phyloP scores from a whole-genome alignment of 139 green algal genomes.

The Chlorella ohadii region DNA sequence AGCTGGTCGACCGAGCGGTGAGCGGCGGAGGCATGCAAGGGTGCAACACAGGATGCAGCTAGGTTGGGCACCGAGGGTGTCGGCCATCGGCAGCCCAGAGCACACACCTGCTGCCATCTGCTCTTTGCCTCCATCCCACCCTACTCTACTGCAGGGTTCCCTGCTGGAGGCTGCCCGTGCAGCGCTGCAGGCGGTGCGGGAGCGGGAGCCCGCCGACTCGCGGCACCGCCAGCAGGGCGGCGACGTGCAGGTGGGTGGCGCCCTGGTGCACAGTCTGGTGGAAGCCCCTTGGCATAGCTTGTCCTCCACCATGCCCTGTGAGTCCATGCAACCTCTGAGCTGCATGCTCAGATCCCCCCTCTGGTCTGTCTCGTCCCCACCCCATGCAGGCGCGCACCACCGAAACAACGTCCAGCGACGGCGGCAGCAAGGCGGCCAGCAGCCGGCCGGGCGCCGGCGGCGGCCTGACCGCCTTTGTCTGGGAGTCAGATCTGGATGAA shows the following conservation, averaged over 20 bases:
- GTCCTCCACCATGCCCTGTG: too few species aligned
- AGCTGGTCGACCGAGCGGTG: slow-evolving; percentile 58
- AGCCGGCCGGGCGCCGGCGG: not conserved
- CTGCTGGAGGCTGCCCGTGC: slow-evolving; percentile 53
- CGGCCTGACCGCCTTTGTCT: slow-evolving; percentile 32
- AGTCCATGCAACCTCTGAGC: too few species aligned
- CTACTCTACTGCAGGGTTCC: slow-evolving; percentile 18
- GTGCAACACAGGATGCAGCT: too few species aligned
- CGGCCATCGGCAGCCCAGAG: too few species aligned
- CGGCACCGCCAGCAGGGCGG: slow-evolving; percentile 10
- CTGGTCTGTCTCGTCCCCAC: too few species aligned
- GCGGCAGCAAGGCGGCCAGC: not conserved
- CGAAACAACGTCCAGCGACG: not conserved
- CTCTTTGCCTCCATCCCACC: too few species aligned
- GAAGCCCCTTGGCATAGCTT: too few species aligned
- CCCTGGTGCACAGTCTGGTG: too few species aligned
- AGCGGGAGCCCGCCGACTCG: slow-evolving; percentile 34
- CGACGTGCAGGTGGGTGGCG: not conserved
- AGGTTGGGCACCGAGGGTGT: too few species aligned
- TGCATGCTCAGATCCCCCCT: too few species aligned
- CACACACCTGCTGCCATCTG: too few species aligned
- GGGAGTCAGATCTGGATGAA: slow-evolving; percentile 12
- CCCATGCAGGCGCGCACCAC: not conserved
- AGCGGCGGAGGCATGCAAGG: not conserved
- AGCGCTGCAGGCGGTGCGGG: slow-evolving; percentile 50